These are phyloP conservation scores for Curvularia sp. DNA, from an alignment of 2,329 filamentous ascomycete species.

Conservation along the genomic window DNA sequence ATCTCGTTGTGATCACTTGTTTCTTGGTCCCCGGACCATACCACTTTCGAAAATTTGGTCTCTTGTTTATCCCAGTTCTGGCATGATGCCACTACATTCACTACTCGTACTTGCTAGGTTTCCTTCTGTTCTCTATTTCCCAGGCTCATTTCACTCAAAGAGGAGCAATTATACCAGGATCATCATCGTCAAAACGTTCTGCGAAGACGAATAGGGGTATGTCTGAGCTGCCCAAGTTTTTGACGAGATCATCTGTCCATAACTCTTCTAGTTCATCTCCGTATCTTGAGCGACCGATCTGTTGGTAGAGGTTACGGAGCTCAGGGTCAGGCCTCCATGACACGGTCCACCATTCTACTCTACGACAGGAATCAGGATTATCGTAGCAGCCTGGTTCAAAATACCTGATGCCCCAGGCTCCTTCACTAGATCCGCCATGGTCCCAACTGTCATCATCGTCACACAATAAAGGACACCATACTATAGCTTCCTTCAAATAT, in stretches of 20 bases:
- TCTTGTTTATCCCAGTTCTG: too few species aligned
- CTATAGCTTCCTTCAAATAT: neutral
- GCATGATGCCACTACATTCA: too few species aligned
- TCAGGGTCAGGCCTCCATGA: neutral
- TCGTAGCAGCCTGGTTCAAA: neutral
- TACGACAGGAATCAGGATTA: neutral
- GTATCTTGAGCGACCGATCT: neutral
- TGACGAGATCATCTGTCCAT: neutral
- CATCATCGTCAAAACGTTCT: too few species aligned
- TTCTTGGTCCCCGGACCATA: too few species aligned
- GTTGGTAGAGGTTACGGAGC: neutral
- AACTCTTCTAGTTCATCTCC: neutral
- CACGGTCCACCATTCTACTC: neutral
- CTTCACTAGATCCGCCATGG: neutral
- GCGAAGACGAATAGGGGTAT: too few species aligned
- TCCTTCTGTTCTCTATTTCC: too few species aligned
- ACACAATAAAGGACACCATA: constrained; percentile 3
- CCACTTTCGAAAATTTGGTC: too few species aligned
- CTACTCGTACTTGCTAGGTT: too few species aligned
- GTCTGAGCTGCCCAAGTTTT: neutral
- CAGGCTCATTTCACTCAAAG: too few species aligned
- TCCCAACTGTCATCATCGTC: neutral
- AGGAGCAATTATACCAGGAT: too few species aligned
- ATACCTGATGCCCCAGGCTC: neutral
- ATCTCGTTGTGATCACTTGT: too few species aligned